These are phyloP conservation scores for Ascochyta viciae-villosae DNA, from an alignment of 2,329 filamentous ascomycete genomes.

Conservation along the genomic window DNA sequence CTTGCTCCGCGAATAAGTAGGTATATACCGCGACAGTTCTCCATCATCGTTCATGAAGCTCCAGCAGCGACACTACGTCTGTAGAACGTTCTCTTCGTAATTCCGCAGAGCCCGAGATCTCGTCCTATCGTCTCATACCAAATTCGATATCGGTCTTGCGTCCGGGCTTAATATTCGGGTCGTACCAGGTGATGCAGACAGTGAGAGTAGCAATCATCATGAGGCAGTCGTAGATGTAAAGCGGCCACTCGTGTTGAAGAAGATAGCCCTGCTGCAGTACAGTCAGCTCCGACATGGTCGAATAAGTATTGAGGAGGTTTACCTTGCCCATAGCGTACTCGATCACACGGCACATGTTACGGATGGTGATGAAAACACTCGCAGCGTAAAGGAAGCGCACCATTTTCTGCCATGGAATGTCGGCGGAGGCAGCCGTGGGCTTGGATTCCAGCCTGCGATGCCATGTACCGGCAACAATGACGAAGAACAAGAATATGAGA, in stretches of 20 bases:
- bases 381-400: conserved; percentile 50
- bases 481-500: conserved; percentile 64
- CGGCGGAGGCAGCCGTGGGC: conserved; percentile 34
- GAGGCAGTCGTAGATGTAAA: conserved; percentile 39
- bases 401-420: conserved; percentile 45
- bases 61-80: conserved; percentile 15
- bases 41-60: conserved; percentile 14
- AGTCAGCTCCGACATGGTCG: conserved; percentile 9
- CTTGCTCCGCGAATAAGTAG: too few relatives aligned
- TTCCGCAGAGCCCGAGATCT: neutral
- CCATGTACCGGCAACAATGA: conserved; percentile 58
- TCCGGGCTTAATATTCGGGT: conserved; percentile 33
- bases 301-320: neutral
- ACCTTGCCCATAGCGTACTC: conserved; percentile 53
- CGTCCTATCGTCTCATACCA: conserved; percentile 20
- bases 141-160: conserved; percentile 32
- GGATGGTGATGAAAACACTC: conserved; percentile 53
- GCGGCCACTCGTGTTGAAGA: conserved; percentile 33
- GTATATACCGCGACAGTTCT: too few relatives aligned
- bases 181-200: conserved; percentile 36
- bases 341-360: conserved; percentile 57
- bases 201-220: conserved; percentile 35
- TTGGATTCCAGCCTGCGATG: conserved; percentile 52
- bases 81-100: neutral
- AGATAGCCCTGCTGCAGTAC: conserved; percentile 31